Base-by-base conservation (phyloP, 164 flowering plant species). In the Berberis vulgaris region DNA sequence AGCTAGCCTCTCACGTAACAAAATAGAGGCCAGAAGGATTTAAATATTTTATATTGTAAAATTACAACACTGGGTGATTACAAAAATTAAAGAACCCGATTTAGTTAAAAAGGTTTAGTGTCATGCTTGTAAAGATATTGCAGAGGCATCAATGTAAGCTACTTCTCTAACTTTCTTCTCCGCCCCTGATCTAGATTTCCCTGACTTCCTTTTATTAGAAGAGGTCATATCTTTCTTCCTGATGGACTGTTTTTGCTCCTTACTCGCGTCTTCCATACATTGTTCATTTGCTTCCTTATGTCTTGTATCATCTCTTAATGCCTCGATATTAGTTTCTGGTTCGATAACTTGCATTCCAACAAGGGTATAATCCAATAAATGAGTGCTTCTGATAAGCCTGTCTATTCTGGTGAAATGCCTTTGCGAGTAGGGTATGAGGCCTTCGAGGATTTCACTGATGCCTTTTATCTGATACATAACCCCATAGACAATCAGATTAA, bases 361-460 rank as follows among this genome's bases (percentile, higher is more conserved):
- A 13, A 91, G 82, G 6, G 89, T 83, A 65, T 91, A 94, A 65
- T 89, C 96, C 77, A 87, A 67, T 60, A 94, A 78, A 74, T 71
- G 87, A 61, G 91, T 81, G 80, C 89, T 86, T 74, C 96, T 81
- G 59, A 77, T 77, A 50, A 85, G 82, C 73, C 99, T 81, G 78
- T 91, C 97, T 59, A 89, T 74, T 76, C 97, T 78, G 77, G 79
- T 84, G 81, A 77, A 89, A 80, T 91, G 99, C 74, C 99, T 84
- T 76, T 87, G 88, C 8, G 91, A 77, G 71, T 91, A 89, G 1
- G 99, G 96, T 49, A 86, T 74, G 2, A 94, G 81, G 44, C 94
- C 96, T 77, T 94, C 97, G 49, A 94, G 91, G 60, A 94, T 73
- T 75, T 91, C 99, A 12, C 79, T 75, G 42, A 94, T 76, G 53